These are phyloP conservation scores for Populus tremula DNA, from an alignment of 345 rosid genomes.

Conservation along the genomic window DNA sequence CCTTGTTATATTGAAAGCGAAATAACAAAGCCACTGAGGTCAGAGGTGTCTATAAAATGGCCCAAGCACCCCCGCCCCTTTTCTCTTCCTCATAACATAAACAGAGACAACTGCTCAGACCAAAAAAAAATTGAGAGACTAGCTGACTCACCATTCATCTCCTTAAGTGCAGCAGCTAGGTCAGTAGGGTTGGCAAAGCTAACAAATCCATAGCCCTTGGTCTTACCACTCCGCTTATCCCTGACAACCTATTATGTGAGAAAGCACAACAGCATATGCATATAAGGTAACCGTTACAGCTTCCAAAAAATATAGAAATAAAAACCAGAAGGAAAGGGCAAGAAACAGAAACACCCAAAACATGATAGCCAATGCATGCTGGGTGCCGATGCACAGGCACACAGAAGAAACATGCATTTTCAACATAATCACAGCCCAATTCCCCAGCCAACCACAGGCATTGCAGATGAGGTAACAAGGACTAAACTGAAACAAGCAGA, in stretches of 20 bases:
- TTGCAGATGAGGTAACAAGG: background rate
- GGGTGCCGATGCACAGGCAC: background rate
- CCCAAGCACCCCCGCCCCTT: background rate
- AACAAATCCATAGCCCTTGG: constrained; percentile 95
- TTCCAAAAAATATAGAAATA: background rate
- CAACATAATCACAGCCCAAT: background rate
- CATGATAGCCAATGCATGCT: background rate
- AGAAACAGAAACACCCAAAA: background rate
- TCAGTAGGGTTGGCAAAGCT: constrained; percentile 88
- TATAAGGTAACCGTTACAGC: background rate
- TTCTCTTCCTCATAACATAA: background rate
- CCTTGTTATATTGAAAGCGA: background rate
- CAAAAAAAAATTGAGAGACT: background rate
- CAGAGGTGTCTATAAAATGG: background rate
- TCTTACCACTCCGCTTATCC: constrained; percentile 97
- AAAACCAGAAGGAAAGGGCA: background rate
- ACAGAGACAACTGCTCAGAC: background rate
- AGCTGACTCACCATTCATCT: constrained; percentile 74
- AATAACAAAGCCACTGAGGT: background rate
- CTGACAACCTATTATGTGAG: constrained; percentile 65
- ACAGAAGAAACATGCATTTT: background rate
- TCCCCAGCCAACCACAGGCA: background rate
- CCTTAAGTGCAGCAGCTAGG: constrained; percentile 86
- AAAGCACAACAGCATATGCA: background rate
- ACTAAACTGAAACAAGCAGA: background rate